These are phyloP conservation scores for Pisolithus marmoratus DNA, from an alignment of 768 basidiomycete species.

Conservation along the genomic window DNA sequence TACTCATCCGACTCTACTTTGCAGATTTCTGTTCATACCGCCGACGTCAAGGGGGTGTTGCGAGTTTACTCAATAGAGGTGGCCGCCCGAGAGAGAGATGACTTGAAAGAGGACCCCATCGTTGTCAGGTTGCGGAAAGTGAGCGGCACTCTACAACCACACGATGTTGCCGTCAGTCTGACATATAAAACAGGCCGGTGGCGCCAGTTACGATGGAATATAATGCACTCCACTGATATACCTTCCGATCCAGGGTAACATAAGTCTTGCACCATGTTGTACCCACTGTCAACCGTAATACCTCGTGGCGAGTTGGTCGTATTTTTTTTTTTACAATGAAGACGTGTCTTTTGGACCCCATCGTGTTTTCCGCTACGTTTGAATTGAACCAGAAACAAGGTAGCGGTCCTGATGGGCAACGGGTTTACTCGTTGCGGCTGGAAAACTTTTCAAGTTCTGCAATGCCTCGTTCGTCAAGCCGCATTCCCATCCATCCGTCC, in stretches of 20 bases:
- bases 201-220: constrained; percentile 85
- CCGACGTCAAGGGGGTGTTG: constrained; percentile 80
- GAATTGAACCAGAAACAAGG: background rate
- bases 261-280: constrained; percentile 7
- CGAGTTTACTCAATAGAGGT: constrained; percentile 84
- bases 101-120: constrained; percentile 85
- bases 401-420: background rate
- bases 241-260: constrained; percentile 8
- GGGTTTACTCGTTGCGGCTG: constrained; percentile 14
- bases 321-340: background rate
- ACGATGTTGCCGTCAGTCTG: constrained; percentile 10
- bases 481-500: constrained; percentile 88
- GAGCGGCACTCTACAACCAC: constrained; percentile 20
- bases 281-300: constrained; percentile 11
- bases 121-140: constrained; percentile 79
- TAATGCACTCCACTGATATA: constrained; percentile 30
- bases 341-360: background rate
- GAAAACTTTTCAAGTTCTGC: constrained; percentile 48
- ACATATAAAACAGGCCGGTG: constrained; percentile 57
- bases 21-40: constrained; percentile 88
- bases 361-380: background rate
- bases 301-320: background rate
- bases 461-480: constrained; percentile 67
- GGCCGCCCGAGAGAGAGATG: constrained; percentile 74
- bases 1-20: constrained; percentile 14